Evolutionary conservation across 345 rosid genomes (phyloP), one percentile per base, ranked within the genome.

Genomic region (Ceriops tagal): DNA sequence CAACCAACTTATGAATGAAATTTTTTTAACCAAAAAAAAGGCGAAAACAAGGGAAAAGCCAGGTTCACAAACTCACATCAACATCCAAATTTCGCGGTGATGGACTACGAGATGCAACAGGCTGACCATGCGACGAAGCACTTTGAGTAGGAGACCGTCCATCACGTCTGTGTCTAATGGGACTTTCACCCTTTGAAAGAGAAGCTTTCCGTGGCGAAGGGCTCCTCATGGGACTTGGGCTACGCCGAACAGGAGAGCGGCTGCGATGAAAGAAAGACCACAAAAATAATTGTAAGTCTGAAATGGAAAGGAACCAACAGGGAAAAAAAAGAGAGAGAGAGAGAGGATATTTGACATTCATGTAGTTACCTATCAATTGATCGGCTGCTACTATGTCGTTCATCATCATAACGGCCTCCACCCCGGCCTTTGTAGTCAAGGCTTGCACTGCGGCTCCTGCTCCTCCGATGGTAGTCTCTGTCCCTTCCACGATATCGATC

Each of bases 401-500:
- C 87, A 68, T 83, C 81, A 70, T 78, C 84, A 70, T 80, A 82
- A 55, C 80, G 82, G 52, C 83, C 82, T 69, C 79, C 61, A 19
- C 82, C 82, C 52, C 76, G 80, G n/a, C 82, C 75, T 65, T 66
- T 83, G 26, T 62, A 65, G 69, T 82, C 82, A 56, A 88, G 90
- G 79, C 86, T 84, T 5, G 80, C 78, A 69, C 90, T 86, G 43
- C 78, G 82, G 62, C 88, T 84, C 73, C 81, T 67, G 74, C 85
- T 82, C 37, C 72, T 79, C 37, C 67, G 72, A 55, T 72, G 83
- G 67, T 74, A 47, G 21, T 80, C 86, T 62, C 70, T 82, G 67
- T 83, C 85, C 73, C 68, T 72, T 26, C 75, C 75, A 46, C 79
- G 84, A 62, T 73, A 71, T 61, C 71, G 81, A 61, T 81, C 89